Evolutionary conservation across 345 rosid genomes (phyloP), one percentile per base, ranked within the genome.

Genomic region (Turnera subulata): DNA sequence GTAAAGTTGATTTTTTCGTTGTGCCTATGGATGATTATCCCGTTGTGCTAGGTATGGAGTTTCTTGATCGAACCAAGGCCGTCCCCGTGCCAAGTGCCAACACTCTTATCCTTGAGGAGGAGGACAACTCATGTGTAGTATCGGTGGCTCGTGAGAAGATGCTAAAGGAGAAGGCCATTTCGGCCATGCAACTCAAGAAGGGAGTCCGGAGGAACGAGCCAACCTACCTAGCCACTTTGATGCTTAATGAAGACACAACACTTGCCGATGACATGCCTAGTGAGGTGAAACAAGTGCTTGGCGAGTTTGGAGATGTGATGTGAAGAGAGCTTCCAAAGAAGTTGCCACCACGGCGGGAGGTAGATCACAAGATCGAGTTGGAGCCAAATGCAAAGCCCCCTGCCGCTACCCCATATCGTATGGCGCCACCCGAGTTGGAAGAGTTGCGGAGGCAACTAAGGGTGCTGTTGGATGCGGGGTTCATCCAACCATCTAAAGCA

Each of bases 331-430:
- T 48, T 2, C 52, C 32, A 0, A 48, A 49, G 52, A 20, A 5
- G 21, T 23, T 48, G 2, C 52, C 32, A 6, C 52, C 32, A 11
- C 20, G 9, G 32, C 11, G 52, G 8, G 17, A 5, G 24, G 2
- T 49, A 23, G 33, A 49, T 11, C 11, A 49, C 22, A 5, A 9
- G 15, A 42, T 42, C n/a, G 15, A 42, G 16, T 42, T 42, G 12
- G 45, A 16, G 12, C 45, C 45, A 56, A 21, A 10, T 6, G 1
- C 2, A 9, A 7, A 9, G 33, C 12, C 17, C 32, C n/a, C n/a
- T n/a, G n/a, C n/a, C n/a, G n/a, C n/a, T n/a, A n/a, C n/a, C n/a
- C 60, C 21, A 42, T 56, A 56, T 16, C 18, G 35, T 2, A 56
- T 56, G 48, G 19, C 33, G 8, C 35, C 60, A 1, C 60, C 48